Base-by-base conservation (phyloP, 2,329 filamentous ascomycete genomes). In the Botrytis aclada region DNA sequence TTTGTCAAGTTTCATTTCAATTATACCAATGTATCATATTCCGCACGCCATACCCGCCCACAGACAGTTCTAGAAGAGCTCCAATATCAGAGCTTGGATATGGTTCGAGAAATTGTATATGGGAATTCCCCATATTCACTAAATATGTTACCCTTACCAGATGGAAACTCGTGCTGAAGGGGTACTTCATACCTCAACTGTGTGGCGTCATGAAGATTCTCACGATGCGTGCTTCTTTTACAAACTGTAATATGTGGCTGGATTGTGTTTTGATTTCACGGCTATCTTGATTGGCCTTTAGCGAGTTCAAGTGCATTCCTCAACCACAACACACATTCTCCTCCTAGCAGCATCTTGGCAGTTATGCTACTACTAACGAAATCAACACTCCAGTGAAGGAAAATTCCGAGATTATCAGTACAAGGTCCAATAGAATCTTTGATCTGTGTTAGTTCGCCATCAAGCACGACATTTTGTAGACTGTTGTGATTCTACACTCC, bases 261-360 rank as follows among this genome's bases (percentile, higher is more conserved):
- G 34, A 4, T 56, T 43, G n/a, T 69, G n/a, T 43, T 56, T 69
- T 56, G 25, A 56, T 67, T 56, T 37, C 16, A 67, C 37, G 34
- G 34, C 51, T 54, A 41, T 67, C 45, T 39, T 67, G 64, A 69
- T 69, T 69, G 34, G 65, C 32, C 10, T 69, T 29, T 41, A 69
- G 65, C 47, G 37, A 69, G 29, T 32, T n/a, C 16, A 37, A 41
- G 16, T 43, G 22, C 65, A 58, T 69, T 69, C 65, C 18, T 69
- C 34, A 56, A 56, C n/a, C 47, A 25, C 37, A 69, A 69, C 47
- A 69, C 10, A 43, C 65, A 56, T 69, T 69, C 65, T 43, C 18
- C 34, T 18, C 65, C 39, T 32, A 58, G 51, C 18, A 25, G 20
- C 16, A 32, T 22, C 65, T 56, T 69, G 65, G 65, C 65, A 69